These are phyloP conservation scores for Sugiyamaella smithiae DNA, from an alignment of 805 yeast genomes.

Conservation along the genomic window DNA sequence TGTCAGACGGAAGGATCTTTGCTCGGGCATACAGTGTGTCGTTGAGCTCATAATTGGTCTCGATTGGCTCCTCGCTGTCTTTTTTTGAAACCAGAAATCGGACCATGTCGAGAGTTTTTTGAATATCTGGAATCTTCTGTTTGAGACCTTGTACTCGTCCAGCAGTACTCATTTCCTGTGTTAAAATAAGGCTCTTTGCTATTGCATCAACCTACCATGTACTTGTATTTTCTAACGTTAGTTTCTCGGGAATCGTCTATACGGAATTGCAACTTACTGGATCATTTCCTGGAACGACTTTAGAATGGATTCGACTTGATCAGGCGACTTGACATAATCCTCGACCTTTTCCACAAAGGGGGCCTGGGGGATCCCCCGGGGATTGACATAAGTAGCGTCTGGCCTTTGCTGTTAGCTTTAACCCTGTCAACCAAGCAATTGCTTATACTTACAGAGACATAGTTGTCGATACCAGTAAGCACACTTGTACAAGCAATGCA, in stretches of 20 bases:
- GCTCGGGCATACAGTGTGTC: slow-evolving; percentile 92
- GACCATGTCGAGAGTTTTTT: slow-evolving; percentile 77
- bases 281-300: slow-evolving; percentile 78
- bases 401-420: too few relatives aligned
- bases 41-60: slow-evolving; percentile 85
- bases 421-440: neutral
- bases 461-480: too few relatives aligned
- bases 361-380: slow-evolving; percentile 96
- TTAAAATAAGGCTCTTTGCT: slow-evolving; percentile 19
- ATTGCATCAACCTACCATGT: slow-evolving; percentile 63
- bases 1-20: slow-evolving; percentile 55
- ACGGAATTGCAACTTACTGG: too few relatives aligned
- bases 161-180: slow-evolving; percentile 40
- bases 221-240: slow-evolving; percentile 62
- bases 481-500: too few relatives aligned
- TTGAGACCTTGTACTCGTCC: slow-evolving; percentile 46
- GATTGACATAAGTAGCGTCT: too few relatives aligned
- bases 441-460: neutral
- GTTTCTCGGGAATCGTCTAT: neutral
- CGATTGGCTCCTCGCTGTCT: slow-evolving; percentile 44
- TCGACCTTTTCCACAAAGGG: slow-evolving; percentile 87
- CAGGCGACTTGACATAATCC: slow-evolving; percentile 62
- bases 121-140: slow-evolving; percentile 85
- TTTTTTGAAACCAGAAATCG: slow-evolving; percentile 51
- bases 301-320: slow-evolving; percentile 68